Percentiles rank a stretch among this genome's conserved stretches.
phyloP scores from a whole-genome alignment of 441 rosid species.

The Adansonia grandidieri region DNA sequence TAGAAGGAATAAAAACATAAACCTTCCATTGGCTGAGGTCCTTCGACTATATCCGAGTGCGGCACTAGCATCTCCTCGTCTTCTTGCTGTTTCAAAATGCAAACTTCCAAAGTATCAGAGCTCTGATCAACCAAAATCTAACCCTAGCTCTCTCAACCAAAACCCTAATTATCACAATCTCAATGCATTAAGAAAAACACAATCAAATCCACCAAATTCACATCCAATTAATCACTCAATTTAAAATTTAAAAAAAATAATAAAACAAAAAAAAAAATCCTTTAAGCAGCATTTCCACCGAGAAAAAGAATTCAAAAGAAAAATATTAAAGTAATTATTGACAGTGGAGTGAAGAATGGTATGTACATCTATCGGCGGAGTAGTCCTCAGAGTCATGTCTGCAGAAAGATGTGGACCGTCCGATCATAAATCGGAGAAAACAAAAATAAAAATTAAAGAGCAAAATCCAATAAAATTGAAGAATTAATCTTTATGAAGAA shows the following conservation, averaged over 20 bases:
- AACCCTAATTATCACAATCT: slow-evolving; percentile 51
- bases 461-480: neutral
- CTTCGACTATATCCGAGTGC: slow-evolving; percentile 83
- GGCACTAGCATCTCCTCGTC: slow-evolving; percentile 99
- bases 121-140: slow-evolving; percentile 31
- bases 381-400: slow-evolving; percentile 83
- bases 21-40: slow-evolving; percentile 99
- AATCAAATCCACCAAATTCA: slow-evolving; percentile 26
- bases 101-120: slow-evolving; percentile 38
- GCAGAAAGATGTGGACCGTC: slow-evolving; percentile 32
- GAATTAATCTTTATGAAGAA: too few species aligned
- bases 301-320: neutral
- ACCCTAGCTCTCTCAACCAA: slow-evolving; percentile 34
- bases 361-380: slow-evolving; percentile 81
- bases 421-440: slow-evolving; percentile 35
- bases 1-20: neutral
- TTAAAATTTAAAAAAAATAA: neutral
- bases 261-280: slow-evolving; percentile 25
- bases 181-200: neutral
- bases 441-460: neutral
- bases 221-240: slow-evolving; percentile 26
- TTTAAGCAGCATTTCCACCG: neutral
- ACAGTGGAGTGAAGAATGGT: slow-evolving; percentile 26
- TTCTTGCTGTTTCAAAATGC: slow-evolving; percentile 64
- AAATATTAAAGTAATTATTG: slow-evolving; percentile 20